Conservation (phyloP, 1,284 basidiomycete genomes). For the Ustilago hordei region DNA sequence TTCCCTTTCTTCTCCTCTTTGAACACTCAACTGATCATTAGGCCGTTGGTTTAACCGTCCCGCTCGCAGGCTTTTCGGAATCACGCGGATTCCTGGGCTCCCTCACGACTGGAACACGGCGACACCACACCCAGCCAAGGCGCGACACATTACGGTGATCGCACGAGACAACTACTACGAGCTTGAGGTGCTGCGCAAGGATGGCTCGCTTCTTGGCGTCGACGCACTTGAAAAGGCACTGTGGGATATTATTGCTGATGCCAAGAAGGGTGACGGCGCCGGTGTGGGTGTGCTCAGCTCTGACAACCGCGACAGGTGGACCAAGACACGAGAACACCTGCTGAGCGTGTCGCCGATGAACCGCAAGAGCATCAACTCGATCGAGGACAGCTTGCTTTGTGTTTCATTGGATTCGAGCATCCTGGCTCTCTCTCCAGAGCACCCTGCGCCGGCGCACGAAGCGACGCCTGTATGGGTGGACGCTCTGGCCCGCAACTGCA, state of each 20-base stretch:
- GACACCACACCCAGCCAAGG: slow-evolving; percentile 71
- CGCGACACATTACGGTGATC: slow-evolving; percentile 79
- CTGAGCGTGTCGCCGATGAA: slow-evolving; percentile 79
- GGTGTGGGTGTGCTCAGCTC: slow-evolving; percentile 81
- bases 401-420: slow-evolving; percentile 75
- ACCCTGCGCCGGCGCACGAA: slow-evolving; percentile 70
- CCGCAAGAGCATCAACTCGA: slow-evolving; percentile 74
- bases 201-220: slow-evolving; percentile 71
- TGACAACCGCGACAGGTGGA: slow-evolving; percentile 86
- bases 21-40: slow-evolving; percentile 35
- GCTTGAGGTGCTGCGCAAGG: slow-evolving; percentile 74
- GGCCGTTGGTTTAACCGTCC: slow-evolving; percentile 73
- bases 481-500: slow-evolving; percentile 82
- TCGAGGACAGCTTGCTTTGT: slow-evolving; percentile 82
- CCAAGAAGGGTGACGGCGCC: slow-evolving; percentile 72
- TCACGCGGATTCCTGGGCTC: slow-evolving; percentile 69
- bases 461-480: slow-evolving; percentile 78
- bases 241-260: slow-evolving; percentile 79
- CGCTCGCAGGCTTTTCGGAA: slow-evolving; percentile 72
- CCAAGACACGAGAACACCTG: slow-evolving; percentile 81
- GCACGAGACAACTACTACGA: slow-evolving; percentile 85
- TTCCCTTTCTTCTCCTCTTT: slow-evolving; percentile 27
- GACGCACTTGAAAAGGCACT: slow-evolving; percentile 79
- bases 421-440: slow-evolving; percentile 67
- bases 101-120: slow-evolving; percentile 71